Base-by-base conservation (phyloP, 2,329 filamentous ascomycete species). In the Exophiala calicioides region DNA sequence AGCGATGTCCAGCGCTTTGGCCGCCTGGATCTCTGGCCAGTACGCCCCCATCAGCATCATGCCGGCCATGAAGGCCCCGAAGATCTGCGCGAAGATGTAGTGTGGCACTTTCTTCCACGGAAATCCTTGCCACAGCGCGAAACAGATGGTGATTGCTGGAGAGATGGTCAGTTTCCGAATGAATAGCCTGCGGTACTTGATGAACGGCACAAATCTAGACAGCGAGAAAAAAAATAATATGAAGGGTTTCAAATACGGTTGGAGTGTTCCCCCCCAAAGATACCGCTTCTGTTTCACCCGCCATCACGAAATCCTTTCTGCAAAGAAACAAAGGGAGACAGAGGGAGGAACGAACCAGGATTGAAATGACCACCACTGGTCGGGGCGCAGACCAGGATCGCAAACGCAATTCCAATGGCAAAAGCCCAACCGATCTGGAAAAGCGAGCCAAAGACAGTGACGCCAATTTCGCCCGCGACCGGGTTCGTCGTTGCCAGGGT, bases 371-470 rank as follows among this genome's bases (percentile, higher is more conserved):
- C 78, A 46, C 79, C 78, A 4, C 72, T 77, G 1, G 72, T 76
- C 1, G 76, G 65, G 4, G 69, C 78, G 54, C 76, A 79, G 26
- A 72, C 75, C 44, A 80, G 79, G 61, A 81, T 79, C 33, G 78
- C 78, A 54, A 80, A 78, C 10, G 77, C 74, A 57, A 81, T 80
- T 3, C 79, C 78, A 12, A 81, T 59, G 4, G 75, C 76, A 58
- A 77, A 81, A 2, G 75, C 76, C 61, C 69, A 75, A 13, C 78
- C 78, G 44, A 80, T 75, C 52, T 78, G 73, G 57, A 81, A 76
- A 21, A 81, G 53, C 55, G 68, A 74, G n/a, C 78, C 75, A 47
- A 72, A 76, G 2, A 64, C 66, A 1, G 57, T 47, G 9, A 60
- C 54, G 5, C 61, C 60, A 12, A 60, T 45, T 12, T 69, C 65